Evolutionary conservation across 805 yeast species (phyloP).

Genomic region (Candida krabiensis): DNA sequence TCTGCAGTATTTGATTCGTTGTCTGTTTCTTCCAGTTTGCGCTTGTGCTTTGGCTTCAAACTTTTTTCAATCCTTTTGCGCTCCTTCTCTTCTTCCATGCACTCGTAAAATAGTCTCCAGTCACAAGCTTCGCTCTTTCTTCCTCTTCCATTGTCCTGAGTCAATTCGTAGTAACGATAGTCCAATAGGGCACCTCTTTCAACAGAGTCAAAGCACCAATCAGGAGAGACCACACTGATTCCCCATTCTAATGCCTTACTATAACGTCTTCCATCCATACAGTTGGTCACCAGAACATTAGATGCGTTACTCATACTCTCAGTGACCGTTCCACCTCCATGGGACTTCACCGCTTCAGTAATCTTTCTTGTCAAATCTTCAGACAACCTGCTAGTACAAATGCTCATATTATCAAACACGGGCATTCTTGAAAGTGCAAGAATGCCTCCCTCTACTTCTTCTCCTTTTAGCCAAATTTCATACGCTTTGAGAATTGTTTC

Average conservation of each 20-base stretch:
- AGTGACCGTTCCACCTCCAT: constrained; percentile 49
- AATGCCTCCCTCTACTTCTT: constrained; percentile 14
- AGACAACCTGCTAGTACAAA: constrained; percentile 38
- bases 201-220: constrained; percentile 49
- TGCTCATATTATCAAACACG: constrained; percentile 42
- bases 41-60: constrained; percentile 10
- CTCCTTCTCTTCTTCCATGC: constrained; percentile 15
- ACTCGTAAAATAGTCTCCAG: constrained; percentile 33
- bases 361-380: constrained; percentile 27
- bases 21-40: constrained; percentile 9
- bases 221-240: constrained; percentile 54
- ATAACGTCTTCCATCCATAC: constrained; percentile 52
- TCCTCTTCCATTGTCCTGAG: constrained; percentile 19
- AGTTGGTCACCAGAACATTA: constrained; percentile 49
- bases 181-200: constrained; percentile 44
- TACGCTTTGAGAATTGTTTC: constrained; percentile 46
- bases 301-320: constrained; percentile 48
- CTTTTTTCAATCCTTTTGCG: constrained; percentile 5
- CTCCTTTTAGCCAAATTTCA: constrained; percentile 57
- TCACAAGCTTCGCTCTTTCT: constrained; percentile 35
- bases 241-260: constrained; percentile 53
- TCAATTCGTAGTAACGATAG: constrained; percentile 38
- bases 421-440: constrained; percentile 27
- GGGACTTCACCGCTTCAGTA: constrained; percentile 30
- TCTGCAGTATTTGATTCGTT: constrained; percentile 1